Evolutionary conservation across 176 grass and related monocot species (phyloP), one percentile per base, ranked within the genome.

Genomic region (Zea luxurians): DNA sequence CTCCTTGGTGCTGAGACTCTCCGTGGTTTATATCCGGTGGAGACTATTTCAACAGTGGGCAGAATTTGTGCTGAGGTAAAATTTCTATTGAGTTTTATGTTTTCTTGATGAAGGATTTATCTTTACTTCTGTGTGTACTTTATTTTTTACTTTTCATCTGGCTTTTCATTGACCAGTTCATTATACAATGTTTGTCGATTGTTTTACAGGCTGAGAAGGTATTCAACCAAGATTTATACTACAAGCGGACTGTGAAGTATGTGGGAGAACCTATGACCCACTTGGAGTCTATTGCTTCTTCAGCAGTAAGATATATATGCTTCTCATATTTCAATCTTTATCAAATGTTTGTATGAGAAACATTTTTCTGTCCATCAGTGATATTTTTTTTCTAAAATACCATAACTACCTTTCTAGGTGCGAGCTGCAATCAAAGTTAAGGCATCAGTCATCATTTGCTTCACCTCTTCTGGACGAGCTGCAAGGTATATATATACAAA

Each of bases 151-250:
- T 70, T 4, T 55, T 3, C 40, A 63, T 50, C 47, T 76, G 27
- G 5, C 49, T 48, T 64, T 10, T 38, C 12, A 64, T 46, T 38
- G 60, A 59, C 76, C 37, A 55, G 65, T 72, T 76, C 60, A 53
- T 40, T 70, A 58, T 20, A 9, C 18, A 73, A 37, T 74, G 50
- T 76, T n/a, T 2, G 10, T 47, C 65, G 4, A 69, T 57, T 58
- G 34, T 53, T 87, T 89, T 60, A 80, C 73, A 99, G 96, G 90
- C 92, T 57, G 96, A 99, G 86, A 99, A 99, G 79, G 96, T 99
- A 50, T 99, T 96, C 80, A 99, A 99, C 82, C 96, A 99, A 79
- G 96, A 96, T 86, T 81, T 93, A 45, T 99, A 96, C 80, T 99
- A 93, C 73, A 99, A 99, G 78, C 88, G 83, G 66, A 87, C 92